These are phyloP conservation scores for Arthrobotrys megalospora DNA, from an alignment of 2,329 filamentous ascomycete species.

Conservation along the genomic window DNA sequence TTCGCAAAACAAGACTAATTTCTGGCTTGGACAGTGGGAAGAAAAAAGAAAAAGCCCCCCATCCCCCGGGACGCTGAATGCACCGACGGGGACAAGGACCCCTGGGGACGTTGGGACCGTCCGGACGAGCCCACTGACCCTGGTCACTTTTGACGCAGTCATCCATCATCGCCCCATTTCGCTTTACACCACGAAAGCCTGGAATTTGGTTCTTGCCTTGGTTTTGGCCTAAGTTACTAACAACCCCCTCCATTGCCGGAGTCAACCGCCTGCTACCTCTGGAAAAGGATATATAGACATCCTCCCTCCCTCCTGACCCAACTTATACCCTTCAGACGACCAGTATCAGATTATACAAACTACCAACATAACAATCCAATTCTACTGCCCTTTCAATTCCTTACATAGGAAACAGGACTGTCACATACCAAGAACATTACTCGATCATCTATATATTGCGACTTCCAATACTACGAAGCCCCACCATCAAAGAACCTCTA, in stretches of 20 bases:
- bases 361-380: conserved; percentile 54
- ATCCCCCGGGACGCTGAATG: conserved; percentile 20
- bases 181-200: conserved; percentile 57
- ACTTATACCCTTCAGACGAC: conserved; percentile 41
- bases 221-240: conserved; percentile 51
- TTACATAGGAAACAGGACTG: conserved; percentile 6
- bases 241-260: conserved; percentile 56
- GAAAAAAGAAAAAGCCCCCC: conserved; percentile 14
- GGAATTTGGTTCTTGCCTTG: conserved; percentile 60
- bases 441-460: conserved; percentile 8
- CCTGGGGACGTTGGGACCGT: conserved; percentile 47
- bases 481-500: conserved; percentile 14
- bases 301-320: conserved; percentile 51
- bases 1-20: conserved; percentile 37
- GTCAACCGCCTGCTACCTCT: conserved; percentile 43
- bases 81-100: conserved; percentile 20
- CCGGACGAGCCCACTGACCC: conserved; percentile 44
- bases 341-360: conserved; percentile 26
- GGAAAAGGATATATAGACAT: conserved; percentile 61
- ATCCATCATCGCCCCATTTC: conserved; percentile 60
- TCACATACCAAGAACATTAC: conserved; percentile 7
- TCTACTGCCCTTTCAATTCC: conserved; percentile 40
- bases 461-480: conserved; percentile 13
- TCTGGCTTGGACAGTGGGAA: conserved; percentile 1
- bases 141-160: conserved; percentile 58